phyloP scores from a whole-genome alignment of 805 yeast genomes.

The Metschnikowia hibisci region DNA sequence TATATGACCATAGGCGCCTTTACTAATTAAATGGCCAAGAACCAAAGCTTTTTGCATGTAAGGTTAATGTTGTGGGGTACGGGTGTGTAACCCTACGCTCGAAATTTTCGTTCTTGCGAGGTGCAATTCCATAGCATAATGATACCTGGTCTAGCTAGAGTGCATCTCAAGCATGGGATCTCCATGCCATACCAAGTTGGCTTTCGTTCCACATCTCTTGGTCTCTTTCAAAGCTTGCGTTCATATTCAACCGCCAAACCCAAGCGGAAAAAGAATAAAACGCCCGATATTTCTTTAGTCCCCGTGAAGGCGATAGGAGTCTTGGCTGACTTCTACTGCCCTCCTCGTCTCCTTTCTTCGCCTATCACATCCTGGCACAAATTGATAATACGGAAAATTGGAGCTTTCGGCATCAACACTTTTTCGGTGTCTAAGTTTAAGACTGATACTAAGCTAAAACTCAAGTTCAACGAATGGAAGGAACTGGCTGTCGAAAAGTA shows the following conservation, averaged over 20 bases:
- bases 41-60: neutral
- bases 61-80: neutral
- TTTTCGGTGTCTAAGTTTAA: conserved; percentile 46
- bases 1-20: no score
- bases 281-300: conserved; percentile 32
- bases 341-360: conserved; percentile 29
- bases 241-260: conserved; percentile 15
- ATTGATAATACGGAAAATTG: conserved; percentile 58
- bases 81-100: conserved; percentile 1
- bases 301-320: conserved; percentile 39
- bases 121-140: neutral
- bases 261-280: conserved; percentile 12
- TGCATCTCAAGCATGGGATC: neutral
- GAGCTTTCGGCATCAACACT: conserved; percentile 64
- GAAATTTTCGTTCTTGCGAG: conserved; percentile 5
- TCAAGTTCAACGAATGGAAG: conserved; percentile 76
- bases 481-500: conserved; percentile 76
- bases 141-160: conserved; percentile 2
- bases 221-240: neutral
- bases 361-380: conserved; percentile 36
- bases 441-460: conserved; percentile 39
- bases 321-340: conserved; percentile 41
- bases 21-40: no score
- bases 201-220: neutral
- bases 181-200: neutral